Evolutionary conservation across 805 yeast genomes (phyloP).

Genomic region (Schwanniomyces sp.): DNA sequence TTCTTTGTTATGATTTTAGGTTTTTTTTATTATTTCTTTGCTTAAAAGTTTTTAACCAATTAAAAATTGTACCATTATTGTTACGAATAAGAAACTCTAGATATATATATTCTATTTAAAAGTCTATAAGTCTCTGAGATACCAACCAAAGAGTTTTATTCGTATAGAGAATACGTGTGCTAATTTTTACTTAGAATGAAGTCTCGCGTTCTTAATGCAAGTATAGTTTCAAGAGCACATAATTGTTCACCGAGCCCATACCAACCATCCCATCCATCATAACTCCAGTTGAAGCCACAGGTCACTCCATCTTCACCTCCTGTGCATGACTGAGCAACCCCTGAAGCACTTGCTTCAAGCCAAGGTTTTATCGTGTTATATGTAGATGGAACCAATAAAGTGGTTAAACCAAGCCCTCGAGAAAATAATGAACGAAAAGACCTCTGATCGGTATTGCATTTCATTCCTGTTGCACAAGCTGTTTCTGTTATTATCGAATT

Average conservation of each 20-base stretch:
- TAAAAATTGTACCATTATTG: too few species aligned
- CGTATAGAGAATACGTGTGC: neutral
- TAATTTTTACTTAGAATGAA: conserved; percentile 15
- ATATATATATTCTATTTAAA: too few species aligned
- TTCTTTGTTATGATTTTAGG: too few species aligned
- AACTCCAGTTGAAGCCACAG: conserved; percentile 76
- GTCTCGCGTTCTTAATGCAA: conserved; percentile 24
- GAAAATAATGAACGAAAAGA: conserved; percentile 71
- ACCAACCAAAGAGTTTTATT: neutral
- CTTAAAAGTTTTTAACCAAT: too few species aligned
- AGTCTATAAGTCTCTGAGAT: neutral
- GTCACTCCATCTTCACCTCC: conserved; percentile 89
- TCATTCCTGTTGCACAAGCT: conserved; percentile 44
- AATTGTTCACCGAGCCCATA: conserved; percentile 88
- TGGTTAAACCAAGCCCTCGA: conserved; percentile 60
- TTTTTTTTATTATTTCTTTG: too few species aligned
- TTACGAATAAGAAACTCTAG: too few species aligned
- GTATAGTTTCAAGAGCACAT: conserved; percentile 68
- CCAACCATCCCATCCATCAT: conserved; percentile 57
- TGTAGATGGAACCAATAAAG: conserved; percentile 52
- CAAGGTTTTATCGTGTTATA: conserved; percentile 40
- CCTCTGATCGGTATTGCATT: conserved; percentile 74
- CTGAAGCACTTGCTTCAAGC: conserved; percentile 54
- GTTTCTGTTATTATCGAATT: conserved; percentile 57
- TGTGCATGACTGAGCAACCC: conserved; percentile 75